These are phyloP conservation scores for Acacia crassicarpa DNA, from an alignment of 306 rosid species.

Conservation along the genomic window DNA sequence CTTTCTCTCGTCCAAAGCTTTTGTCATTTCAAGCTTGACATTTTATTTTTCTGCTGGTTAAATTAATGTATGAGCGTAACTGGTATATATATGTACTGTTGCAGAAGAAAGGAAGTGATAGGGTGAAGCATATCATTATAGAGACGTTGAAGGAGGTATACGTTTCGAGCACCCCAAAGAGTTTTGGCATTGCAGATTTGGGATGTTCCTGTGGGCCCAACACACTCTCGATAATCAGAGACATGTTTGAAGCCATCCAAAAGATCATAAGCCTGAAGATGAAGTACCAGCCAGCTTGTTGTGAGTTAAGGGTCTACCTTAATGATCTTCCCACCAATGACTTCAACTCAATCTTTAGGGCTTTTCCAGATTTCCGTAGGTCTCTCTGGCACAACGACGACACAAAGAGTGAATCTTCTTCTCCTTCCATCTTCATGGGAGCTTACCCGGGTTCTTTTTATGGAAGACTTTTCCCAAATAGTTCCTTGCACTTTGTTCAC, in stretches of 20 bases:
- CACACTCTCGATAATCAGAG: conserved; percentile 76
- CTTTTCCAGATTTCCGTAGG: conserved; percentile 74
- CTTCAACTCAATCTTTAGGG: conserved; percentile 89
- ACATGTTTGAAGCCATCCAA: conserved; percentile 65
- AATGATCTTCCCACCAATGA: conserved; percentile 97
- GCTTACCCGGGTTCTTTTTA: conserved; percentile 95
- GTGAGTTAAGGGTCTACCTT: conserved; percentile 70
- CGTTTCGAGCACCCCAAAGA: conserved; percentile 58
- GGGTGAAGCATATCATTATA: conserved; percentile 76
- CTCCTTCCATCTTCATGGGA: conserved; percentile 63
- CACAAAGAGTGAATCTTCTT: conserved; percentile 53
- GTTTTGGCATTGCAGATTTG: conserved; percentile 84
- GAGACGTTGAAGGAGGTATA: conserved; percentile 64
- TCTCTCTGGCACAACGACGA: conserved; percentile 45
- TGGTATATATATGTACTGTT: not conserved
- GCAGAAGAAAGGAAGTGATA: conserved; percentile 78
- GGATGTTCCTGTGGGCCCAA: conserved; percentile 96
- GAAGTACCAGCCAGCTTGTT: conserved; percentile 34
- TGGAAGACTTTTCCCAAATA: conserved; percentile 77
- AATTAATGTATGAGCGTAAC: no score
- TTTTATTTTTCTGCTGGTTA: not conserved
- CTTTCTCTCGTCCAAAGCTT: not conserved
- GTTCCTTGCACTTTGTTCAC: conserved; percentile 81
- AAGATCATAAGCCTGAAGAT: conserved; percentile 40
- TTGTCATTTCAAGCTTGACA: not conserved